Percentiles rank a stretch among this genome's conserved stretches.
phyloP scores from a whole-genome alignment of 352 stramenopile species.

The Pythium rhizo-oryzae region DNA sequence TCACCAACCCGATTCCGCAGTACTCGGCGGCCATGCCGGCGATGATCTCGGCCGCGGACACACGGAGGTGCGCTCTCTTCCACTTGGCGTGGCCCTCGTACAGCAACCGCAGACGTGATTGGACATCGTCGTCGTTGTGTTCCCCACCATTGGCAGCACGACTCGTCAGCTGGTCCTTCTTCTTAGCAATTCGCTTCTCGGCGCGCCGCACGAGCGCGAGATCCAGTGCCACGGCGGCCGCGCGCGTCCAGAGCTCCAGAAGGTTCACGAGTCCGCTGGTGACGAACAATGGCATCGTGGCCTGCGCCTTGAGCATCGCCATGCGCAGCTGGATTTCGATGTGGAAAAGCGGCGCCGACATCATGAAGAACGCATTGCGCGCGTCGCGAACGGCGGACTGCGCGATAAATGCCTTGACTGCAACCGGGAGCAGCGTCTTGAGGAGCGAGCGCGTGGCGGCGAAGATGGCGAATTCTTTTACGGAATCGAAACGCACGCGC shows the following conservation, averaged over 20 bases:
- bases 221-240: background rate
- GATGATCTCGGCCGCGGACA: slow-evolving; percentile 8
- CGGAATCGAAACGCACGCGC: background rate
- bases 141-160: background rate
- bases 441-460: background rate
- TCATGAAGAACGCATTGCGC: slow-evolving; percentile 15
- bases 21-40: slow-evolving; percentile 18
- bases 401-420: slow-evolving; percentile 4
- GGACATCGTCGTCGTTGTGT: background rate
- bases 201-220: background rate
- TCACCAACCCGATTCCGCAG: slow-evolving; percentile 12
- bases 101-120: background rate
- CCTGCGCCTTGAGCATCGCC: background rate
- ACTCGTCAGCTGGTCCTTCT: background rate
- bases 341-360: slow-evolving; percentile 11
- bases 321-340: slow-evolving; percentile 24
- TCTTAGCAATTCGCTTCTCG: background rate
- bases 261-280: background rate
- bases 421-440: slow-evolving; percentile 3
- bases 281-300: background rate
- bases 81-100: background rate
- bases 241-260: background rate
- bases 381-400: background rate
- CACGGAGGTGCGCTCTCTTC: background rate
- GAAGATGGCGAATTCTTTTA: background rate